These are phyloP conservation scores for Boeremia lycopersici DNA, from an alignment of 2,329 filamentous ascomycete species.

Conservation along the genomic window DNA sequence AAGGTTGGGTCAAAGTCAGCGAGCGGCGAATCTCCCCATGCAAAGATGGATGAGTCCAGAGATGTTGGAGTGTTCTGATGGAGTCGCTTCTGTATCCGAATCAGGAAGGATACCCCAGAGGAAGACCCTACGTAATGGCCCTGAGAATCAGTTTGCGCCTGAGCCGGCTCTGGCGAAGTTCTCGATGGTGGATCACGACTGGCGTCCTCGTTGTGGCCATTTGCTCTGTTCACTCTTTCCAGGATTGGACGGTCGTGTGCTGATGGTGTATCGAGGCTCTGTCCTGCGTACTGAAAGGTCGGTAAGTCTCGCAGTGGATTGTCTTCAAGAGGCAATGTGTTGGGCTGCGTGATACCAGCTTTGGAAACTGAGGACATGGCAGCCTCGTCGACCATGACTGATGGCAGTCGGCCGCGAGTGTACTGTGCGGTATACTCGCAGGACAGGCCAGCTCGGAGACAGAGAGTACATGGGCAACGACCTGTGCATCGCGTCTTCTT, in stretches of 20 bases:
- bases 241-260: conserved; percentile 26
- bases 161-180: conserved; percentile 54
- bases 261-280: conserved; percentile 10
- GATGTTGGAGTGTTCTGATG: conserved; percentile 47
- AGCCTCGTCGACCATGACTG: conserved; percentile 45
- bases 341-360: conserved; percentile 24
- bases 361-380: conserved; percentile 29
- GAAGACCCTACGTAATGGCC: conserved; percentile 57
- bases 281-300: conserved; percentile 9
- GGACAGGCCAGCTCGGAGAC: conserved; percentile 37
- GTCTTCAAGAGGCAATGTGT: conserved; percentile 17
- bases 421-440: conserved; percentile 60
- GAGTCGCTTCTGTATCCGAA: conserved; percentile 57
- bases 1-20: conserved; percentile 53
- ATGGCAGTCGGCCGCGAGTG: conserved; percentile 53
- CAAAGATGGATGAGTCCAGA: conserved; percentile 55
- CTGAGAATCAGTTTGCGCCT: conserved; percentile 51
- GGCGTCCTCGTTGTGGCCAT: conserved; percentile 20
- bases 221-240: conserved; percentile 19
- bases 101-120: conserved; percentile 57
- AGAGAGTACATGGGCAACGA: conserved; percentile 44
- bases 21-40: conserved; percentile 57
- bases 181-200: conserved; percentile 39
- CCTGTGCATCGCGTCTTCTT: conserved; percentile 48
- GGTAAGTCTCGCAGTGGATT: conserved; percentile 11